Evolutionary conservation across 148 eudicot genomes (phyloP), one percentile per base, ranked within the genome.

Genomic region (Rhododendron henanense): DNA sequence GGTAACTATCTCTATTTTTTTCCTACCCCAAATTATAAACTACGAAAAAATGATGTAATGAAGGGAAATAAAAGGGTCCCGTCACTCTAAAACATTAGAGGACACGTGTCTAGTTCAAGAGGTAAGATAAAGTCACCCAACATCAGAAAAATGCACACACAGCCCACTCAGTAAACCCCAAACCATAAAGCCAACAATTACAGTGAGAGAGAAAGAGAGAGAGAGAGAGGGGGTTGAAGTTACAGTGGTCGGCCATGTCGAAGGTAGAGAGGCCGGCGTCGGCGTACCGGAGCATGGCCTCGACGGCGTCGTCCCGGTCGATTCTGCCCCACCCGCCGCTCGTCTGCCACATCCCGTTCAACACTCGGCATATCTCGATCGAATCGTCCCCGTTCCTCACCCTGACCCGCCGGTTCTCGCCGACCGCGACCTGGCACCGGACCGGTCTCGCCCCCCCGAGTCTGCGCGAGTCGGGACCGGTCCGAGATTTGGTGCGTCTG

Each of bases 301-400:
- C 93, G 74, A 97, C 96, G 85, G 99, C 99, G 88, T 90, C 92
- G 86, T 93, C 87, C 44, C 96, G 91, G 83, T 97, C 98, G 35
- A 97, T 95, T 75, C 93, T 85, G 25, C 99, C 99, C 99, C 99
- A 97, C 6, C 98, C 98, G 23, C 99, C 99, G 84, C 99, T 97
- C 3, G 98, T 95, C 87, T 97, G 99, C 99, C 99, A 97, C 98
- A 95, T 94, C 21, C 98, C 99, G 55, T 96, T 96, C 85, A 96
- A 87, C 5, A 96, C 96, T 85, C 99, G 85, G 92, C 94, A 90
- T 86, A 96, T 93, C 35, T 93, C 94, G 83, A 96, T 61, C 57
- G 93, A 89, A 87, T 96, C 98, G 37, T 91, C 88, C 6, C 96
- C 94, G 74, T 94, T 88, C 81, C 86, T 87, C 75, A 96, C 84